phyloP scores from a whole-genome alignment of 179 eudicot species.

The Amaranthus tricolor region DNA sequence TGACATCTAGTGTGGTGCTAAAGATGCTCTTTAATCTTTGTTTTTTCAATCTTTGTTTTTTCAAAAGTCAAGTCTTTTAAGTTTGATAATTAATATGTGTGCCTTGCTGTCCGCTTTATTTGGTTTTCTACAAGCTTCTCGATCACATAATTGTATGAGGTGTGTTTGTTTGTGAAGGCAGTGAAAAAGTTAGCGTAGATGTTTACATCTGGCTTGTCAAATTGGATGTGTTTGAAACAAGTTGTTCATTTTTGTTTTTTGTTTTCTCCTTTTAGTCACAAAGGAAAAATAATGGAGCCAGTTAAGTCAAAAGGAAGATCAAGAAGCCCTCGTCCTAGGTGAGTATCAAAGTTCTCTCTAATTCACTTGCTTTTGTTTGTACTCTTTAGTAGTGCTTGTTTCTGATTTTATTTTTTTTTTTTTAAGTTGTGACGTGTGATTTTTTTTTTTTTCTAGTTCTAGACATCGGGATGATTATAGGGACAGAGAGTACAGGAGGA shows the following conservation, averaged over 20 bases:
- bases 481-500: conserved; percentile 57
- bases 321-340: conserved; percentile 91
- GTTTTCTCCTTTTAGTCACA: conserved; percentile 40
- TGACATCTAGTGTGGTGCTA: neutral
- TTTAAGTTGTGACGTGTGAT: neutral
- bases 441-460: neutral
- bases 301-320: conserved; percentile 53
- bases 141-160: neutral
- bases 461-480: conserved; percentile 59
- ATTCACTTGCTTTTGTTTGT: neutral
- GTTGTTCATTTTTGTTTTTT: neutral
- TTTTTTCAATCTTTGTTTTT: too few species aligned
- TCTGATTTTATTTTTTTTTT: neutral
- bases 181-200: too few species aligned
- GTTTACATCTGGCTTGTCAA: neutral
- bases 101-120: neutral
- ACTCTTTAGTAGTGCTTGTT: neutral
- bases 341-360: neutral
- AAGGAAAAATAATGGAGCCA: conserved; percentile 69
- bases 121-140: neutral
- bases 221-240: neutral
- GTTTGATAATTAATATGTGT: neutral
- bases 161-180: neutral
- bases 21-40: neutral
- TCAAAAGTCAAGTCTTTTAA: neutral